Evolutionary conservation across 2,329 filamentous ascomycete species (phyloP).

Genomic region (Penicillium sp.): DNA sequence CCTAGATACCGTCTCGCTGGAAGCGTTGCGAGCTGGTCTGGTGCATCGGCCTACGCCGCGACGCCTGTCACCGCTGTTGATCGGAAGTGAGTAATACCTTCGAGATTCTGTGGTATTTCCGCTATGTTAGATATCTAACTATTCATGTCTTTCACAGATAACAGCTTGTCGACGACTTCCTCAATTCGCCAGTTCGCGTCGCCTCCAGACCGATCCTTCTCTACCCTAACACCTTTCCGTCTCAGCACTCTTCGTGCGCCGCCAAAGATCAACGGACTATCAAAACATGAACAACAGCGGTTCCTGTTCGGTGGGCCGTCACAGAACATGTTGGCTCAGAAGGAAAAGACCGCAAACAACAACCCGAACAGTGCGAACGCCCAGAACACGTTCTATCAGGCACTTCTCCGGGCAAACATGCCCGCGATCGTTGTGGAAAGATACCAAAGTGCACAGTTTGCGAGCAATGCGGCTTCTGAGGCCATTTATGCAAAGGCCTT

Average conservation of each 20-base stretch:
- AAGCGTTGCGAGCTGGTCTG: conserved; percentile 27
- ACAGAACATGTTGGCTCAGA: conserved; percentile 71
- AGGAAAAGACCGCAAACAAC: conserved; percentile 90
- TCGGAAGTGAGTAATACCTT: conserved; percentile 20
- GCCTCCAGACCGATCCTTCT: conserved; percentile 34
- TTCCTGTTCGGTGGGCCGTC: conserved; percentile 44
- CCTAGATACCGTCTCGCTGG: conserved; percentile 29
- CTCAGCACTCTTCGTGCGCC: conserved; percentile 28
- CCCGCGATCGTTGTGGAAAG: conserved; percentile 88
- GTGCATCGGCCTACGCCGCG: conserved; percentile 21
- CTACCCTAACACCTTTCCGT: conserved; percentile 34
- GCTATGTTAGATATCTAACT: background rate
- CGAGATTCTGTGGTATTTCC: background rate
- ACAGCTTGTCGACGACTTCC: conserved; percentile 21
- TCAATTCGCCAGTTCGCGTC: conserved; percentile 16
- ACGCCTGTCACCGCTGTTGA: conserved; percentile 21
- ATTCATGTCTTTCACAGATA: conserved; percentile 14
- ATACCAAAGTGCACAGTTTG: conserved; percentile 83
- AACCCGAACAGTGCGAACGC: conserved; percentile 84
- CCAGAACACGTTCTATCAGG: conserved; percentile 92
- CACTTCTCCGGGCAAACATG: conserved; percentile 88
- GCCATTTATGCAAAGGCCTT: conserved; percentile 77
- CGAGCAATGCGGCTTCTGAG: conserved; percentile 75
- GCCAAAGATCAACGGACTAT: conserved; percentile 27
- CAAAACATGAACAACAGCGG: conserved; percentile 39